These are phyloP conservation scores for Trichaptum fuscoviolaceum DNA, from an alignment of 768 basidiomycete species.

Conservation along the genomic window DNA sequence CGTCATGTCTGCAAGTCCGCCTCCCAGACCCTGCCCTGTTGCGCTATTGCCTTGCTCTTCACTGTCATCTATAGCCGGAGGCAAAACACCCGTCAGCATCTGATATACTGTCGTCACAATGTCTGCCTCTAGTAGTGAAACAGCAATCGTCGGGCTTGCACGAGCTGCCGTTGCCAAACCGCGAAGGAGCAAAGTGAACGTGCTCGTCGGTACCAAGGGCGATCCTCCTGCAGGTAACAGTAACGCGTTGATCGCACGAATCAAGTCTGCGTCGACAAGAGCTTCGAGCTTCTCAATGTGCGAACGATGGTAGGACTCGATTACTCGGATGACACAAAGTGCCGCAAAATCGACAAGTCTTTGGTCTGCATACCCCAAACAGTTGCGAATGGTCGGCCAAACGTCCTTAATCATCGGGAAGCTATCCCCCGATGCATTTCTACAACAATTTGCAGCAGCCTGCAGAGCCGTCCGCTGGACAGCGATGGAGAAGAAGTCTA, in stretches of 20 bases:
- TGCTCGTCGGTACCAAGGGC: conserved; percentile 78
- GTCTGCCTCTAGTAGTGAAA: conserved; percentile 85
- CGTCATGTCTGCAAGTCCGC: conserved; percentile 91
- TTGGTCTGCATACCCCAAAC: conserved; percentile 88
- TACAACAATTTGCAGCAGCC: conserved; percentile 95
- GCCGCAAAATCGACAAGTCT: conserved; percentile 97
- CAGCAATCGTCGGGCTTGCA: conserved; percentile 81
- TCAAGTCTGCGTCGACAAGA: conserved; percentile 73
- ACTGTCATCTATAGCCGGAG: conserved; percentile 49
- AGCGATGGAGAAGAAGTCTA: conserved; percentile 98
- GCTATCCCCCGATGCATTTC: conserved; percentile 84
- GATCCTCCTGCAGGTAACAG: conserved; percentile 84
- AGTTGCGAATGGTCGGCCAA: conserved; percentile 90
- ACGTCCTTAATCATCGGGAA: conserved; percentile 86
- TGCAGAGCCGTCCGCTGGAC: conserved; percentile 96
- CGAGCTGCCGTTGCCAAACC: conserved; percentile 85
- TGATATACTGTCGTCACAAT: conserved; percentile 92
- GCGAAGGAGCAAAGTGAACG: conserved; percentile 83
- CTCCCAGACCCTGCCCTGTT: conserved; percentile 75
- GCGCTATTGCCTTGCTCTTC: conserved; percentile 57
- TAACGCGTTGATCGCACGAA: conserved; percentile 79
- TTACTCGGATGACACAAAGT: conserved; percentile 87
- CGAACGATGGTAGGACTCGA: conserved; percentile 87
- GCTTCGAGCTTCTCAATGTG: conserved; percentile 82
- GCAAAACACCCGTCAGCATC: conserved; percentile 90